Conservation (phyloP, 305 asterid species). For the Fraxinus sp. region DNA sequence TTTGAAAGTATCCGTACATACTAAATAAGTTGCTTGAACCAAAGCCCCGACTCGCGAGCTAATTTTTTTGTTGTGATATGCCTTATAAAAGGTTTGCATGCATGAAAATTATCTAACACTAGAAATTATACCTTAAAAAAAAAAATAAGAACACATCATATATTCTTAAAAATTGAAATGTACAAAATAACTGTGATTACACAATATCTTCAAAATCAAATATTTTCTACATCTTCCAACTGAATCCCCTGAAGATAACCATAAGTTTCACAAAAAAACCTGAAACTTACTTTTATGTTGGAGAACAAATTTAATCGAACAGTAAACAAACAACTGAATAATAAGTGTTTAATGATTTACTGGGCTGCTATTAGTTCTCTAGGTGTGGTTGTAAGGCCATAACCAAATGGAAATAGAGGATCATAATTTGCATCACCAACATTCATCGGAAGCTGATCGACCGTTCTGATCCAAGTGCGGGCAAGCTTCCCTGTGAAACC, state of each 20-base stretch:
- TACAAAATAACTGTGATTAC: not conserved
- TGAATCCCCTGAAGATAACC: not conserved
- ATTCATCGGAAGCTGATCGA: not conserved
- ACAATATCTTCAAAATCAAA: not conserved
- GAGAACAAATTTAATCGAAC: not conserved
- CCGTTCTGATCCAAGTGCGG: not conserved
- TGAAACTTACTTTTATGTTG: not conserved
- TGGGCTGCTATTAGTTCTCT: not conserved
- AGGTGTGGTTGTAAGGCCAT: not conserved
- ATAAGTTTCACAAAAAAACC: not conserved
- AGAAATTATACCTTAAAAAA: not conserved
- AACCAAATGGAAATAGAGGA: not conserved
- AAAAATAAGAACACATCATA: not conserved
- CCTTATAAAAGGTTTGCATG: not conserved
- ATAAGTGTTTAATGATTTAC: not conserved
- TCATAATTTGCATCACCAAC: not conserved
- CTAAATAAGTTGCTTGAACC: not conserved
- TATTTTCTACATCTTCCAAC: not conserved
- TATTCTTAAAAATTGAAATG: not conserved
- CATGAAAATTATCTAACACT: not conserved
- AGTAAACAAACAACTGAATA: not conserved
- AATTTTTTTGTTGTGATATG: not conserved
- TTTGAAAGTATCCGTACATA: not conserved
- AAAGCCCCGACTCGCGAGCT: not conserved
- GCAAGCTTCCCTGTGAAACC: slow-evolving; percentile 36